Evolutionary conservation across 345 rosid species (phyloP).

Genomic region (Eucalyptus cladocalyx): DNA sequence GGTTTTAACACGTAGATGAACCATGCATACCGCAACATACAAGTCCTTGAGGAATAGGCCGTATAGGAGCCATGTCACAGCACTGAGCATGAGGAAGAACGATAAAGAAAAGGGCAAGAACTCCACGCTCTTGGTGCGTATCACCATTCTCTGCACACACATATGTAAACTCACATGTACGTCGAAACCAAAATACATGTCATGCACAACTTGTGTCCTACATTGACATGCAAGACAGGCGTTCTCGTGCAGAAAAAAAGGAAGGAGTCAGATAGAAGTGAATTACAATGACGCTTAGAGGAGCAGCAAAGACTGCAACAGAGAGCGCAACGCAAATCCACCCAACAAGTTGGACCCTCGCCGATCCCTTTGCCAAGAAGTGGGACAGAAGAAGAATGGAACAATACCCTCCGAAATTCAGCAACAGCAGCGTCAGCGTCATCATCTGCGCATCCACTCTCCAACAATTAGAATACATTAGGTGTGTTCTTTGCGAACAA

Average conservation of each 20-base stretch:
- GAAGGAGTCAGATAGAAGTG: background rate
- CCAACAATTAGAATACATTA: background rate
- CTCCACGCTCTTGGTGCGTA: constrained; percentile 22
- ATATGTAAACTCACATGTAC: background rate
- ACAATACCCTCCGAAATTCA: constrained; percentile 54
- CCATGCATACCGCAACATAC: constrained; percentile 14
- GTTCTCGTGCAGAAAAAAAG: background rate
- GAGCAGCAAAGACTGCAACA: constrained; percentile 68
- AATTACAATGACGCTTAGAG: constrained; percentile 54
- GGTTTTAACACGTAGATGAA: background rate
- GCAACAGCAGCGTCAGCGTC: constrained; percentile 33
- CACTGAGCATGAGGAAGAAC: constrained; percentile 16
- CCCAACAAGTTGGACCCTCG: constrained; percentile 45
- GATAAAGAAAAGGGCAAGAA: constrained; percentile 32
- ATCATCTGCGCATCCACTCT: constrained; percentile 25
- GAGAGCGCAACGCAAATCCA: constrained; percentile 74
- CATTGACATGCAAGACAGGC: background rate
- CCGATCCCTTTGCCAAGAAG: constrained; percentile 5
- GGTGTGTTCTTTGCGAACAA: background rate
- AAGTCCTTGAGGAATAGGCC: constrained; percentile 8
- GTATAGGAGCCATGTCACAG: constrained; percentile 21
- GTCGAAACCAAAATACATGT: background rate
- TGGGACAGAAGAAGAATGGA: constrained; percentile 28
- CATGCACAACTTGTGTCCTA: background rate
- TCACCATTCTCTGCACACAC: background rate